Evolutionary conservation across 1,139 yeast genomes (phyloP).

Genomic region (Zygoascus hellenicus): DNA sequence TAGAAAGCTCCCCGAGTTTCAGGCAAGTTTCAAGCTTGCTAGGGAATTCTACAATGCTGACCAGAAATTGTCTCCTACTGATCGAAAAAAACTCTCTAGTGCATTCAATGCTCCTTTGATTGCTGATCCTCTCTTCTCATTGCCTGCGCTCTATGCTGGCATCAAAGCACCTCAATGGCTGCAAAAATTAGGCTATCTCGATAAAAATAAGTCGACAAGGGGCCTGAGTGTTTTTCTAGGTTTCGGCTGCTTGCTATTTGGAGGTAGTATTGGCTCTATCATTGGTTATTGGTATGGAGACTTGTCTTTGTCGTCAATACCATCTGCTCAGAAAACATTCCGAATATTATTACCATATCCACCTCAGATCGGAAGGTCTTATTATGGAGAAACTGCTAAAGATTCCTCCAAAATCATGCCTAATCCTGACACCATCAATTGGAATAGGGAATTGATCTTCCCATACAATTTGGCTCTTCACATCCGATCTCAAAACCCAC

Average conservation of each 20-base stretch:
- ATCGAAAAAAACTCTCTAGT: constrained; percentile 16
- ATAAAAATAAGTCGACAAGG: constrained; percentile 16
- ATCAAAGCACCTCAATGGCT: constrained; percentile 19
- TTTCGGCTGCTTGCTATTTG: constrained; percentile 19
- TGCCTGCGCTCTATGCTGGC: constrained; percentile 19
- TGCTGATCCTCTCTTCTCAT: constrained; percentile 20
- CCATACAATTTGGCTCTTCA: constrained; percentile 27
- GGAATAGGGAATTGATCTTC: constrained; percentile 26
- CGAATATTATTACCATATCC: constrained; percentile 23
- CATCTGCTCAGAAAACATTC: constrained; percentile 21
- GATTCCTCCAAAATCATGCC: constrained; percentile 24
- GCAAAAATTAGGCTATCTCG: constrained; percentile 16
- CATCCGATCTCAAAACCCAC: constrained; percentile 3
- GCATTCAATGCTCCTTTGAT: constrained; percentile 19
- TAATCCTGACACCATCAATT: constrained; percentile 28
- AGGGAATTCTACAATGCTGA: constrained; percentile 20
- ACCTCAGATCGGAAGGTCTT: constrained; percentile 28
- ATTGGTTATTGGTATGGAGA: constrained; percentile 18
- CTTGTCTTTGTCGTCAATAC: constrained; percentile 13
- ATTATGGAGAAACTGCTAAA: constrained; percentile 24
- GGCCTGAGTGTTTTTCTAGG: constrained; percentile 20
- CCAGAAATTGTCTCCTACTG: constrained; percentile 15
- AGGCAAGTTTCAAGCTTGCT: constrained; percentile 13
- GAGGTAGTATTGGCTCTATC: constrained; percentile 19
- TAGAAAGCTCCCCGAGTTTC: constrained; percentile 11